Evolutionary conservation across 2,329 filamentous ascomycete species (phyloP), one percentile per base, ranked within the genome.

Genomic region (Aspergillus viridinutans): DNA sequence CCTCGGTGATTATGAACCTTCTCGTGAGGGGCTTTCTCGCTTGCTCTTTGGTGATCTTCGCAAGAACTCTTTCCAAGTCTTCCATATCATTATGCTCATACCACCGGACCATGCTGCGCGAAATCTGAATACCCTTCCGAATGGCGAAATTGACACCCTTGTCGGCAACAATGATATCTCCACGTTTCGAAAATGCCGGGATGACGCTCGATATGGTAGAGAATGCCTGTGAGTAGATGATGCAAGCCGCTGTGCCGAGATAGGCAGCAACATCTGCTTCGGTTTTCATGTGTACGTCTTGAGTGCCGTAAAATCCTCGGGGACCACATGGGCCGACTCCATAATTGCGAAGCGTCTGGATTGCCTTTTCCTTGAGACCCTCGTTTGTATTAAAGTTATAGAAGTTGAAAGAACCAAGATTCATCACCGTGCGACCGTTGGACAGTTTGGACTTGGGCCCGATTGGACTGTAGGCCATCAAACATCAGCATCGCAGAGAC

Each of bases 171-270:
- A 99, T 97, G 69, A 97, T 90, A 73, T 99, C 94, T 52, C 94
- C 94, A 67, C 94, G 85, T 80, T 99, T 99, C 72, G 90, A 96
- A 72, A 99, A 99, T 1, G 92, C 89, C 0, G 94, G 95, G 60
- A 99, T 97, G 23, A 97, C 92, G 71, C 90, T 93, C n/a, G 90
- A 92, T 59, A 97, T 95, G 43, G 94, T 97, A 26, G 90, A 96
- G 72, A 99, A 97, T 3, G 92, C 88, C 72, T 99, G 94, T 0
- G 94, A 90, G 70, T 99, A 99, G 58, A 99, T 87, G 64, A 99
- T 97, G 70, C 91, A 95, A 32, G 89, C 87, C 54, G 92, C 86
- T 1, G 90, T 90, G 25, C 94, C 94, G 26, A 99, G 77, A 71
- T 93, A 96, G 9, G 89, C 84, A 25, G 94, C 92, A 69, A 99